Evolutionary conservation across 2,329 filamentous ascomycete genomes (phyloP).

Genomic region (Chaetomiaceae sp.): DNA sequence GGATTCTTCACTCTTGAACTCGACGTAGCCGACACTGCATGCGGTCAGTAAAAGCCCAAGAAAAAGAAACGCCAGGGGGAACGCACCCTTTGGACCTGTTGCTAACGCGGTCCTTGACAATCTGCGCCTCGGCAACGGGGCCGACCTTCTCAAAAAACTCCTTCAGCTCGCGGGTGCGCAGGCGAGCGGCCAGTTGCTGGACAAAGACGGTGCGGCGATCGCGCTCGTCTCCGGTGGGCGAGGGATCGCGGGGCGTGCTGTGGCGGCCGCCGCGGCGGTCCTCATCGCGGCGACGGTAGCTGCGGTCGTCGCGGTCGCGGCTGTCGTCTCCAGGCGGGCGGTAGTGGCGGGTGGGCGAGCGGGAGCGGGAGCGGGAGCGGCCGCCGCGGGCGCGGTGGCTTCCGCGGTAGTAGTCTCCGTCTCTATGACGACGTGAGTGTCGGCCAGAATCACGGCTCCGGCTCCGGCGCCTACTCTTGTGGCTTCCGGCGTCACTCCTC

Average conservation of each 20-base stretch:
- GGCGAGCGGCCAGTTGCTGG: conserved; percentile 90
- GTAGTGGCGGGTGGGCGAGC: conserved; percentile 59
- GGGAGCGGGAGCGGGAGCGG: conserved; percentile 60
- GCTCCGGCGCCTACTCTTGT: conserved; percentile 77
- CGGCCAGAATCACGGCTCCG: conserved; percentile 73
- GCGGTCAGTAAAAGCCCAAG: conserved; percentile 33
- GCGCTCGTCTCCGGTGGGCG: conserved; percentile 85
- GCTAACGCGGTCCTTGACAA: conserved; percentile 96
- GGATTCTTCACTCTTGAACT: conserved; percentile 95
- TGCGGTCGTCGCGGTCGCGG: conserved; percentile 31
- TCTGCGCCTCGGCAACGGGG: conserved; percentile 93
- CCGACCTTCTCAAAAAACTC: conserved; percentile 94
- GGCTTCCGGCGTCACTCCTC: conserved; percentile 71
- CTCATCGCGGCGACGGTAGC: conserved; percentile 46
- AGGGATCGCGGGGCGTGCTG: conserved; percentile 40
- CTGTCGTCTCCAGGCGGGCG: conserved; percentile 48
- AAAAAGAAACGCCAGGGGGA: not conserved
- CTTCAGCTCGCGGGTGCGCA: conserved; percentile 88
- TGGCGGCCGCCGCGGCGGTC: conserved; percentile 44
- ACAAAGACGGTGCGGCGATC: conserved; percentile 97
- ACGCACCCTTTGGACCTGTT: conserved; percentile 93
- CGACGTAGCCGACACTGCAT: conserved; percentile 91
- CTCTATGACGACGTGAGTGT: conserved; percentile 68
- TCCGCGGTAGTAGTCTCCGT: conserved; percentile 69
- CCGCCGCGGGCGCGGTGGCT: conserved; percentile 50